A percentile compares a stretch with the other conserved stretches of the same genome.
Evolutionary conservation across 1,139 yeast species (phyloP).

Genomic region (Meyerozyma smithsonii): DNA sequence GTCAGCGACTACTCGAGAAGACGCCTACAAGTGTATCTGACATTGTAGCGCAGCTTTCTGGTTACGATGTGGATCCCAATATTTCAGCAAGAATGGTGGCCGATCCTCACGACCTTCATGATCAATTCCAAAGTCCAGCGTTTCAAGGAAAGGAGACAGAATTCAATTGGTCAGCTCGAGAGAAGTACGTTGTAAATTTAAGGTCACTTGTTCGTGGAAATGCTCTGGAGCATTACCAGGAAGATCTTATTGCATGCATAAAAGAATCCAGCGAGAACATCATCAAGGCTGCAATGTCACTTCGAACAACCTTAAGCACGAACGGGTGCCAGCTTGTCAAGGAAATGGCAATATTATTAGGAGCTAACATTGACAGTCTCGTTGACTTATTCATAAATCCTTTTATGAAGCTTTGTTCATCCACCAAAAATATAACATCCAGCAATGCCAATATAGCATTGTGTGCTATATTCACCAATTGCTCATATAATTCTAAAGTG

Average conservation of each 20-base stretch:
- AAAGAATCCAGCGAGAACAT: constrained; percentile 54
- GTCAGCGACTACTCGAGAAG: neutral
- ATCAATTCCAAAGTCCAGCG: constrained; percentile 13
- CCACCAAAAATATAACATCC: constrained; percentile 78
- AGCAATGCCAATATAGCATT: constrained; percentile 67
- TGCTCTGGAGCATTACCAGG: constrained; percentile 30
- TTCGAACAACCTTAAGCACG: constrained; percentile 78
- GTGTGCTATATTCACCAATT: constrained; percentile 54
- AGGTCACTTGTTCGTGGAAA: constrained; percentile 64
- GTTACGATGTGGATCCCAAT: constrained; percentile 23
- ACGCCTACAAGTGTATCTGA: neutral
- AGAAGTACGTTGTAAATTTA: constrained; percentile 51
- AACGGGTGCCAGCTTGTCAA: constrained; percentile 78
- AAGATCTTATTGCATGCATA: constrained; percentile 41
- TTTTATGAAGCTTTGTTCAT: constrained; percentile 59
- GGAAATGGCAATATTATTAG: constrained; percentile 55
- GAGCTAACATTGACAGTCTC: constrained; percentile 51
- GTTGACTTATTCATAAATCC: constrained; percentile 57
- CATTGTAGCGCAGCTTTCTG: constrained; percentile 8
- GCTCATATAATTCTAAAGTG: constrained; percentile 50
- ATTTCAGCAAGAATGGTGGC: constrained; percentile 17
- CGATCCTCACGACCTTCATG: neutral
- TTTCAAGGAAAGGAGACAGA: constrained; percentile 88
- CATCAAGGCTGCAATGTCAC: constrained; percentile 61
- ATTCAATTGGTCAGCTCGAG: constrained; percentile 77